phyloP scores from a whole-genome alignment of 202 grass and related monocot species.

The Bolboschoenoplectus hybrid region DNA sequence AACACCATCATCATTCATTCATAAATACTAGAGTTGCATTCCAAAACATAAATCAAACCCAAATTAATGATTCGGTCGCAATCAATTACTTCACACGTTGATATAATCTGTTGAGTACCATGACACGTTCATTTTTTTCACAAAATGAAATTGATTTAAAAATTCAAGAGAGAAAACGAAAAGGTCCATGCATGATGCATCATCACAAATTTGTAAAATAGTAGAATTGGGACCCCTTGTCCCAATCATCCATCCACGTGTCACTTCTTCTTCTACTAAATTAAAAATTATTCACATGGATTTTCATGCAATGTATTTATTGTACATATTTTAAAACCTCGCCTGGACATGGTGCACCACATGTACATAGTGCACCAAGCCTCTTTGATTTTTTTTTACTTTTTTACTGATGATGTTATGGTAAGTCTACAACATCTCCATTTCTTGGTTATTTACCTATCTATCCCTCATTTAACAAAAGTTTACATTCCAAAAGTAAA shows the following conservation, averaged over 20 bases:
- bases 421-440: too few species aligned
- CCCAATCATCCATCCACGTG: not conserved
- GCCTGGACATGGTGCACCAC: not conserved
- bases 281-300: conserved; percentile 9
- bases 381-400: too few species aligned
- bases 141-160: not conserved
- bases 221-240: conserved; percentile 24
- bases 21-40: too few species aligned
- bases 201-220: not conserved
- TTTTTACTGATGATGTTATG: too few species aligned
- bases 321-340: not conserved
- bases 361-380: too few species aligned
- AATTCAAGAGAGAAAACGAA: not conserved
- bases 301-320: not conserved
- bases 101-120: not conserved
- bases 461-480: too few species aligned
- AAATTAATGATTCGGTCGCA: not conserved
- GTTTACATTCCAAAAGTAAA: too few species aligned
- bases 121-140: not conserved
- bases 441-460: not conserved
- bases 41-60: not conserved
- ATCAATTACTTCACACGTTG: not conserved
- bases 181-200: conserved; percentile 23
- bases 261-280: conserved; percentile 8
- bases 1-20: too few species aligned